A percentile compares a stretch with the other conserved stretches of the same genome.
These are phyloP conservation scores for Beauveria asiatica DNA, from an alignment of 2,329 filamentous ascomycete species.

Conservation along the genomic window DNA sequence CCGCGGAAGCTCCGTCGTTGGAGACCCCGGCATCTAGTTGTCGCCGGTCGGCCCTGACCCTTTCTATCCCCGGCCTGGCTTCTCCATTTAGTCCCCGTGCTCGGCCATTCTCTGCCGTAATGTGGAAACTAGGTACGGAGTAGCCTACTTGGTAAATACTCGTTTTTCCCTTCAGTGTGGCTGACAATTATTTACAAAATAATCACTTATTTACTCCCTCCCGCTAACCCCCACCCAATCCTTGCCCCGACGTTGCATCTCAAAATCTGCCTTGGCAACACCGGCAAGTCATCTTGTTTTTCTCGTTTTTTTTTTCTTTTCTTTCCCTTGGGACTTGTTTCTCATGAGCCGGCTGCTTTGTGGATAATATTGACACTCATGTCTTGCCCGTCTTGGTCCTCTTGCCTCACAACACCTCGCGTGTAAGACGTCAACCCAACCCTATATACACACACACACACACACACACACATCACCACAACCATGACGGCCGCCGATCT, in stretches of 20 bases:
- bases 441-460: too few species aligned
- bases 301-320: not conserved
- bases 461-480: not conserved
- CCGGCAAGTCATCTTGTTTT: not conserved
- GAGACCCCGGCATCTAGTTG: not conserved
- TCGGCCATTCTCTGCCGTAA: not conserved
- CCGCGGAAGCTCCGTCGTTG: not conserved
- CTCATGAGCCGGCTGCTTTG: too few species aligned
- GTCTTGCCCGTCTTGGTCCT: not conserved
- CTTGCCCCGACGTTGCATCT: not conserved
- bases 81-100: not conserved
- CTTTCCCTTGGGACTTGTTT: not conserved
- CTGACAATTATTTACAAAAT: not conserved
- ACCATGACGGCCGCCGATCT: not conserved
- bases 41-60: not conserved
- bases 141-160: slow-evolving; percentile 1
- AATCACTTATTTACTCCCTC: not conserved
- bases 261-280: not conserved
- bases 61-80: not conserved
- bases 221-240: not conserved
- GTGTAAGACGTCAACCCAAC: slow-evolving; percentile 3
- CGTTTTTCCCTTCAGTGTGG: not conserved
- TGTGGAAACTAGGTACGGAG: too few species aligned
- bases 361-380: not conserved
- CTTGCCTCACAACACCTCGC: not conserved